phyloP scores from a whole-genome alignment of 1,284 basidiomycete species.

The Trametes versicolor region DNA sequence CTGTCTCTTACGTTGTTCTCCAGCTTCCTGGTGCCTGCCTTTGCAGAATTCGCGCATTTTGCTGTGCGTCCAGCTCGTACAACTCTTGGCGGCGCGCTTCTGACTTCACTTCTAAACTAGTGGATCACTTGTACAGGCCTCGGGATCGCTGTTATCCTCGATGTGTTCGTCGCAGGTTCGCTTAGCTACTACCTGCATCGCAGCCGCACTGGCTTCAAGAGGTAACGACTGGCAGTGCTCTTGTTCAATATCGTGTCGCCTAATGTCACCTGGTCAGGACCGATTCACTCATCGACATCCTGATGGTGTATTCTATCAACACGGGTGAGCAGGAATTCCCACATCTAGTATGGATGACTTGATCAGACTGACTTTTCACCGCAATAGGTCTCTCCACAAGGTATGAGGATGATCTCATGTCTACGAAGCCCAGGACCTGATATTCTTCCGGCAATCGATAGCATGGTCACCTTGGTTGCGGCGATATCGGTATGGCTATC shows the following conservation, averaged over 20 bases:
- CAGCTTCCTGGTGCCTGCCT: too few species aligned
- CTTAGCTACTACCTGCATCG: constrained; percentile 16
- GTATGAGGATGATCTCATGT: background rate
- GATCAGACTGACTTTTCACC: background rate
- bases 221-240: background rate
- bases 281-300: constrained; percentile 24
- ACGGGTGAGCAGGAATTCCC: constrained; percentile 14
- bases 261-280: constrained; percentile 8
- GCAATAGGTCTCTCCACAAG: background rate
- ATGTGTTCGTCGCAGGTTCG: constrained; percentile 7
- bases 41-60: constrained; percentile 1
- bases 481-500: background rate
- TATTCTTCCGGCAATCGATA: background rate
- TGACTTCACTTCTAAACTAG: background rate
- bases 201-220: constrained; percentile 26
- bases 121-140: constrained; percentile 13
- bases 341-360: background rate
- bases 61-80: background rate
- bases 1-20: too few species aligned
- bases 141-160: constrained; percentile 8
- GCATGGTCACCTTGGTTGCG: background rate
- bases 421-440: background rate
- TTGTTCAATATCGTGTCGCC: background rate
- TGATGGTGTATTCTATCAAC: constrained; percentile 30
- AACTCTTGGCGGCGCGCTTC: too few species aligned